Percentiles rank a stretch among this genome's conserved stretches.
Evolutionary conservation across 192 early-diverging fungal species (phyloP).

Genomic region (Jimgerdemannia flammicorona): DNA sequence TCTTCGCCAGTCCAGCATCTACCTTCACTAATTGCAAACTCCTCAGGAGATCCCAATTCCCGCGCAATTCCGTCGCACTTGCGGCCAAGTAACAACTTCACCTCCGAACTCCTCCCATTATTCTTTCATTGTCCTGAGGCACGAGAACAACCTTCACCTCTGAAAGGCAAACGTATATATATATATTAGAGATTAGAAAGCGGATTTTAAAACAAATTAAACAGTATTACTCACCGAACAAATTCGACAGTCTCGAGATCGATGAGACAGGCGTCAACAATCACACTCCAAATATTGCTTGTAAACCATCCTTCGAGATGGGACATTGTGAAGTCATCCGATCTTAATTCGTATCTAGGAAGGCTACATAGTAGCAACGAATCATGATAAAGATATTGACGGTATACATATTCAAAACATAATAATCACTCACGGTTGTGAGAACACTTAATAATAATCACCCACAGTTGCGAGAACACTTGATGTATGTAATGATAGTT

Average conservation of each 20-base stretch:
- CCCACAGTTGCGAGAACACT: slow-evolving; percentile 7
- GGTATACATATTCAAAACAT: background rate
- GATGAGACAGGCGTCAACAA: slow-evolving; percentile 6
- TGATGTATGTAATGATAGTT: slow-evolving; percentile 13
- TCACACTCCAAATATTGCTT: slow-evolving; percentile 16
- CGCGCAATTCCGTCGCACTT: slow-evolving; percentile 13
- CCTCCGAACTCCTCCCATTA: background rate
- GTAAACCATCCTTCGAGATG: slow-evolving; percentile 16
- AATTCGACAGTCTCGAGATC: slow-evolving; percentile 15
- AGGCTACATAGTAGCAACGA: slow-evolving; percentile 13
- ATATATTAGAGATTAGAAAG: background rate
- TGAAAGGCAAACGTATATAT: slow-evolving; percentile 7
- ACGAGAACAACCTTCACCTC: slow-evolving; percentile 13
- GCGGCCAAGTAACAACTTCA: slow-evolving; percentile 3
- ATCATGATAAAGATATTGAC: slow-evolving; percentile 4
- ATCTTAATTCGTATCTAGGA: slow-evolving; percentile 11
- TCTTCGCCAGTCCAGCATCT: background rate
- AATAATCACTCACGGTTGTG: no score
- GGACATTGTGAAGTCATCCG: slow-evolving; percentile 7
- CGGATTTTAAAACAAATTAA: background rate
- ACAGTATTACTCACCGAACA: slow-evolving; percentile 6
- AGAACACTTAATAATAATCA: no score
- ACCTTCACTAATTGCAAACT: slow-evolving; percentile 17
- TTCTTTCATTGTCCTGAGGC: slow-evolving; percentile 12
- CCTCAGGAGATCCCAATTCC: slow-evolving; percentile 14